These are phyloP conservation scores for Tricholoma matsutake DNA, from an alignment of 768 basidiomycete genomes.

Conservation along the genomic window DNA sequence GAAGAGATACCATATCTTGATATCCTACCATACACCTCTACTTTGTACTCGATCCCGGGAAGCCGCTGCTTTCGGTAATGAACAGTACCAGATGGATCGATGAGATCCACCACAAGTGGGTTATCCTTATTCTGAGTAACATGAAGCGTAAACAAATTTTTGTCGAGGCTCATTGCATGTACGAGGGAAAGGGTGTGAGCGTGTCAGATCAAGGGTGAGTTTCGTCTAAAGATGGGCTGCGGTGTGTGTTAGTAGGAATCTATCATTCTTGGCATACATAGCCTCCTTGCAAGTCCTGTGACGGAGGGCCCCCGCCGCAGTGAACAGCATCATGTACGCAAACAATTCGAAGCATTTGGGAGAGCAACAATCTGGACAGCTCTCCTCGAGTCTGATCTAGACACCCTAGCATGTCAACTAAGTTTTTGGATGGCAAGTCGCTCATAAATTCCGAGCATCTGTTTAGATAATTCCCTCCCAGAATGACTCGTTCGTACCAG, in stretches of 20 bases:
- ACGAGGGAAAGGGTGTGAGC: not conserved
- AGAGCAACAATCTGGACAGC: no score
- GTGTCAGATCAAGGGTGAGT: not conserved
- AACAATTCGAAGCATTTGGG: no score
- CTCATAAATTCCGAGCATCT: no score
- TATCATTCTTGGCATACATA: constrained; percentile 2
- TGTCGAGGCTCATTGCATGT: constrained; percentile 70
- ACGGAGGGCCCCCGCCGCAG: not conserved
- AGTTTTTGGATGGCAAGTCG: no score
- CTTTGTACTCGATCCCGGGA: constrained; percentile 52
- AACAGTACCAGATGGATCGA: constrained; percentile 56
- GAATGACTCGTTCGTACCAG: no score
- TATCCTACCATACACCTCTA: constrained; percentile 63
- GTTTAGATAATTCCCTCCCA: no score
- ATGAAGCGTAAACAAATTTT: constrained; percentile 81
- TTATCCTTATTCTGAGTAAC: constrained; percentile 58
- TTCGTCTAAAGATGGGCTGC: not conserved
- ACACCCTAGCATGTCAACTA: no score
- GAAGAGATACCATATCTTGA: not conserved
- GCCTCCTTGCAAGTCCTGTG: not conserved
- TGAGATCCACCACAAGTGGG: constrained; percentile 63
- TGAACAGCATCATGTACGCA: no score
- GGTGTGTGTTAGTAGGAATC: not conserved
- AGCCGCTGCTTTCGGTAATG: constrained; percentile 75
- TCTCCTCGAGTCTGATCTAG: no score